Conservation (phyloP, 164 flowering plant genomes). For the Echeveria elegans region DNA sequence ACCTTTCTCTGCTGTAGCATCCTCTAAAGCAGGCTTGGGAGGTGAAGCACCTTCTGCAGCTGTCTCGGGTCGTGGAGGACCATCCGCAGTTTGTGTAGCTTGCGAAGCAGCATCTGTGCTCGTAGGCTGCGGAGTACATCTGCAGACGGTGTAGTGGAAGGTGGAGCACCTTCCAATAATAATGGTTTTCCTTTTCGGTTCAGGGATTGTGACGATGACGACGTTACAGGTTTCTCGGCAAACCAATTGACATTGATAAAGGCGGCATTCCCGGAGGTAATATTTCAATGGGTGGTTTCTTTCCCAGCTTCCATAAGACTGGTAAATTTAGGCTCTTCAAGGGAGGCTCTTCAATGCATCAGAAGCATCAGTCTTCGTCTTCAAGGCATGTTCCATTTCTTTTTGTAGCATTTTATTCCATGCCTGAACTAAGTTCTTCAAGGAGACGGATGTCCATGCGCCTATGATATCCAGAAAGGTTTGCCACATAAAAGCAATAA, state of each 20-base stretch:
- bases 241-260: conserved; percentile 43
- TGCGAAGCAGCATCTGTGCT: neutral
- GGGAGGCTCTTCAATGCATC: conserved; percentile 83
- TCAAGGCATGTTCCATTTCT: conserved; percentile 65
- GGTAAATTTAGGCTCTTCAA: conserved; percentile 88
- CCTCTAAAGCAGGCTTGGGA: too few relatives aligned
- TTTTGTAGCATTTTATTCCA: conserved; percentile 87
- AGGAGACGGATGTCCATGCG: conserved; percentile 90
- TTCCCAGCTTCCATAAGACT: conserved; percentile 80
- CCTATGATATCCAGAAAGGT: conserved; percentile 33
- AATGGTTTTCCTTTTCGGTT: conserved; percentile 54
- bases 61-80: neutral
- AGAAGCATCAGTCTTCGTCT: conserved; percentile 76
- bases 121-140: neutral
- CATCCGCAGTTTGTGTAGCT: neutral
- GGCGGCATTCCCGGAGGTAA: conserved; percentile 94
- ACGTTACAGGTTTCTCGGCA: conserved; percentile 41
- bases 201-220: conserved; percentile 30
- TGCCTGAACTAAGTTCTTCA: conserved; percentile 70
- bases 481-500: neutral
- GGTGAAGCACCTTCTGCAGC: neutral
- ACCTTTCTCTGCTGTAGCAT: neutral
- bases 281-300: conserved; percentile 85
- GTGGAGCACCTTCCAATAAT: conserved; percentile 54
- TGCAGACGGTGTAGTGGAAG: conserved; percentile 18